Conservation (phyloP, 2,329 filamentous ascomycete genomes). For the Trichoderma harzianum region DNA sequence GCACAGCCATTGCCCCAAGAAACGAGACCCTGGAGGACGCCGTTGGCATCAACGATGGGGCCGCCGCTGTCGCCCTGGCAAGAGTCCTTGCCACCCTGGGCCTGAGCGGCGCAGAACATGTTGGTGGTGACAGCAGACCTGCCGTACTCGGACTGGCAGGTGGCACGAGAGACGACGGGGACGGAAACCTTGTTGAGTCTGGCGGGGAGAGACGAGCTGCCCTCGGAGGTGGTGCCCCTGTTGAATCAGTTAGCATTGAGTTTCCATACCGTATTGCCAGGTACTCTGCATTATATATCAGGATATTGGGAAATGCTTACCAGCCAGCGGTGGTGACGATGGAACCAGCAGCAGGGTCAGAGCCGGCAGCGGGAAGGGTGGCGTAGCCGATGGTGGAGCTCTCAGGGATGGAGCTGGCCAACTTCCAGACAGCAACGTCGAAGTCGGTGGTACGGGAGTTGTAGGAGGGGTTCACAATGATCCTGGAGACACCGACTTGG, state of each 20-base stretch:
- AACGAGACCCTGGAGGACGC: conserved; percentile 28
- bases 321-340: conserved; percentile 28
- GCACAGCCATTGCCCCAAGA: conserved; percentile 34
- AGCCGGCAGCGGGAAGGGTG: conserved; percentile 24
- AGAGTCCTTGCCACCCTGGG: conserved; percentile 30
- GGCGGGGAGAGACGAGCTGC: conserved; percentile 18
- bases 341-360: conserved; percentile 27
- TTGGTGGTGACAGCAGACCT: conserved; percentile 24
- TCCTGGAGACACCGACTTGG: conserved; percentile 24
- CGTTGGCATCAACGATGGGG: conserved; percentile 28
- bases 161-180: conserved; percentile 28
- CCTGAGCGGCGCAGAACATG: conserved; percentile 34
- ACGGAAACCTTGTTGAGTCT: conserved; percentile 31
- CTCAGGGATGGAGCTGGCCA: conserved; percentile 25
- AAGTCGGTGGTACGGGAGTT: conserved; percentile 20
- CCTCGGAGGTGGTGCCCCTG: conserved; percentile 26
- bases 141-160: conserved; percentile 27
- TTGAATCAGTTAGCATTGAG: conserved; percentile 3
- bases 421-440: conserved; percentile 32
- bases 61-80: conserved; percentile 34
- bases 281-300: neutral
- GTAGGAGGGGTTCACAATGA: conserved; percentile 28
- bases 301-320: conserved; percentile 19
- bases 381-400: conserved; percentile 28
- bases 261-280: neutral